Conservation (phyloP, 306 rosid species). For the Rosa multiflora region DNA sequence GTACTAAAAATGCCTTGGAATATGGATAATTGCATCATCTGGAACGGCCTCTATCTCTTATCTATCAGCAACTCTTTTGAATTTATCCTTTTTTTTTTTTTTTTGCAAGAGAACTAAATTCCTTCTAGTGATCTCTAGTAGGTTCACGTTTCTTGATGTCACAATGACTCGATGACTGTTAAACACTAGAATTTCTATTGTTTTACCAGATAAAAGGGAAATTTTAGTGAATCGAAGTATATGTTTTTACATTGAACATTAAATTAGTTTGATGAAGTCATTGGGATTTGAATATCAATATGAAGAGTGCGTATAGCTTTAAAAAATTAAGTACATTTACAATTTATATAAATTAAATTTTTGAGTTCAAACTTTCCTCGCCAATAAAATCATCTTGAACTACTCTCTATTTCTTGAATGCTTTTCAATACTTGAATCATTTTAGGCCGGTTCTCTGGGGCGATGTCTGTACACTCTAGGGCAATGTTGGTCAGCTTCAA, state of each 20-base stretch:
- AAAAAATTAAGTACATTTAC: not conserved
- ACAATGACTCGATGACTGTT: not conserved
- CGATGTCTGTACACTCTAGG: conserved; percentile 55
- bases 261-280: not conserved
- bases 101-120: not conserved
- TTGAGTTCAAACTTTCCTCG: not conserved
- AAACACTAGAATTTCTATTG: not conserved
- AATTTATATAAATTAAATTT: not conserved
- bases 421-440: conserved; percentile 50
- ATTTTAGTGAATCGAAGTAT: not conserved
- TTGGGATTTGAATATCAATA: not conserved
- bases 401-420: conserved; percentile 33
- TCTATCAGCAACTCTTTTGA: not conserved
- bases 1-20: conserved; percentile 3
- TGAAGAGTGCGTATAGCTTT: not conserved
- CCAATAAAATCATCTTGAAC: not conserved
- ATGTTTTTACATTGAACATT: not conserved
- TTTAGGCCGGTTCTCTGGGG: conserved; percentile 53
- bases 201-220: not conserved
- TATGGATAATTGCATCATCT: conserved; percentile 5
- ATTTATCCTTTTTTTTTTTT: not conserved
- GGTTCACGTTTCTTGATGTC: not conserved
- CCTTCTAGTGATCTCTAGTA: not conserved
- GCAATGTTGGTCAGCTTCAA: conserved; percentile 62
- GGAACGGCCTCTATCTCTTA: conserved; percentile 14